phyloP scores from a whole-genome alignment of 495 filamentous ascomycete genomes.

The Cercophora sp. region DNA sequence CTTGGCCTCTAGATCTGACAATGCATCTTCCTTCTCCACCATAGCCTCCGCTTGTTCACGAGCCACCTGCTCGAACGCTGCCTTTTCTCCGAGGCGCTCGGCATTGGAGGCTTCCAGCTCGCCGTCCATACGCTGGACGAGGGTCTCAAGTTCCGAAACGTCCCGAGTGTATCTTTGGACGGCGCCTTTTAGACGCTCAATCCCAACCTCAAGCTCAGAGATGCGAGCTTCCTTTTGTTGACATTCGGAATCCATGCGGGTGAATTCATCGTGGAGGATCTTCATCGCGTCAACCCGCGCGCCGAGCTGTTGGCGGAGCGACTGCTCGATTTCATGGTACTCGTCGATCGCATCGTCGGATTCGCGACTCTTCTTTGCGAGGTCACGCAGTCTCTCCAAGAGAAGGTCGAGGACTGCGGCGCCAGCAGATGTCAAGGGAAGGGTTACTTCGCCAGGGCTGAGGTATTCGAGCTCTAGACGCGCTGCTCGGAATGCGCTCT shows the following conservation, averaged over 20 bases:
- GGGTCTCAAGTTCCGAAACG: conserved; percentile 54
- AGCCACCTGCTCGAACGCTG: conserved; percentile 9
- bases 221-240: conserved; percentile 36
- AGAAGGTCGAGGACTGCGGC: conserved; percentile 44
- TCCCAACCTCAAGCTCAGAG: conserved; percentile 53
- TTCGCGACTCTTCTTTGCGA: conserved; percentile 44
- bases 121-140: conserved; percentile 57
- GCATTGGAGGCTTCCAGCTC: conserved; percentile 38
- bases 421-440: conserved; percentile 42
- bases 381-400: conserved; percentile 37
- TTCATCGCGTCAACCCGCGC: conserved; percentile 41
- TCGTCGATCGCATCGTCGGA: conserved; percentile 55
- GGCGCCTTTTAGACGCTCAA: conserved; percentile 58
- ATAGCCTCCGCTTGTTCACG: conserved; percentile 34
- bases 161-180: conserved; percentile 63
- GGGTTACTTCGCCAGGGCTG: conserved; percentile 57
- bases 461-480: conserved; percentile 64
- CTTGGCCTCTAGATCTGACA: conserved; percentile 34
- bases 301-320: conserved; percentile 45
- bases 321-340: conserved; percentile 46
- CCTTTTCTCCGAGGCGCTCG: conserved; percentile 9
- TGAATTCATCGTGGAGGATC: conserved; percentile 40
- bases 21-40: conserved; percentile 21
- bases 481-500: conserved; percentile 56
- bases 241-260: conserved; percentile 40